A percentile compares a stretch with the other conserved stretches of the same genome.
Evolutionary conservation across 1,284 basidiomycete species (phyloP).

Genomic region (Amylostereum chailletii): DNA sequence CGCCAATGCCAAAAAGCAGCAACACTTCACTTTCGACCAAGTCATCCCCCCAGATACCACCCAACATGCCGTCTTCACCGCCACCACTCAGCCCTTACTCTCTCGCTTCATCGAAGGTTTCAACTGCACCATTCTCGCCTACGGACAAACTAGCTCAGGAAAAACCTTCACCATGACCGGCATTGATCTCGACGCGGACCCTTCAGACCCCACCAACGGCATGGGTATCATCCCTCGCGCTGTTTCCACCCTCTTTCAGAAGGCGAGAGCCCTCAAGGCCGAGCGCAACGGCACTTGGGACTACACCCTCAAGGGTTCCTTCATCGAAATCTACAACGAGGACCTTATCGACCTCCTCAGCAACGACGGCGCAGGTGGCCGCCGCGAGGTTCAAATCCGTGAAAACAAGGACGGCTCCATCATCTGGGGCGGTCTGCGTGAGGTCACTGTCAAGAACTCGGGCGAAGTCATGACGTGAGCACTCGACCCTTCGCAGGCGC

Average conservation of each 20-base stretch:
- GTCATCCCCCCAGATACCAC: conserved; percentile 80
- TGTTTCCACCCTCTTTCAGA: conserved; percentile 83
- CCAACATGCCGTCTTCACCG: conserved; percentile 80
- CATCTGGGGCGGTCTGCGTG: conserved; percentile 92
- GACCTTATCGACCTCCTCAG: conserved; percentile 87
- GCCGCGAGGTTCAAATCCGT: conserved; percentile 88
- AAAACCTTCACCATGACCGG: conserved; percentile 98
- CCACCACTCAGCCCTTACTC: conserved; percentile 79
- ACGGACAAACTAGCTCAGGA: conserved; percentile 95
- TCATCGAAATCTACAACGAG: conserved; percentile 98
- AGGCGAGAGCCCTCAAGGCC: conserved; percentile 68
- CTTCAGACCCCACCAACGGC: conserved; percentile 62
- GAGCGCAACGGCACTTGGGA: conserved; percentile 67
- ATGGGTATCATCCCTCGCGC: conserved; percentile 96
- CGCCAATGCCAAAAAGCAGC: conserved; percentile 58
- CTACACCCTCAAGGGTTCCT: conserved; percentile 75
- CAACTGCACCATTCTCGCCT: conserved; percentile 96
- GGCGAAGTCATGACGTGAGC: conserved; percentile 88
- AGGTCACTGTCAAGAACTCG: conserved; percentile 78
- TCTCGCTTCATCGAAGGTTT: conserved; percentile 91
- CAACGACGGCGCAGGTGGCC: conserved; percentile 52
- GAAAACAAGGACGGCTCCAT: conserved; percentile 96
- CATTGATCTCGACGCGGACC: conserved; percentile 76
- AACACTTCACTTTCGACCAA: conserved; percentile 89
- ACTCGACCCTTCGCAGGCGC: conserved; percentile 3